phyloP scores from a whole-genome alignment of 371 early-diverging fungal species.

The Coemansia sp. region DNA sequence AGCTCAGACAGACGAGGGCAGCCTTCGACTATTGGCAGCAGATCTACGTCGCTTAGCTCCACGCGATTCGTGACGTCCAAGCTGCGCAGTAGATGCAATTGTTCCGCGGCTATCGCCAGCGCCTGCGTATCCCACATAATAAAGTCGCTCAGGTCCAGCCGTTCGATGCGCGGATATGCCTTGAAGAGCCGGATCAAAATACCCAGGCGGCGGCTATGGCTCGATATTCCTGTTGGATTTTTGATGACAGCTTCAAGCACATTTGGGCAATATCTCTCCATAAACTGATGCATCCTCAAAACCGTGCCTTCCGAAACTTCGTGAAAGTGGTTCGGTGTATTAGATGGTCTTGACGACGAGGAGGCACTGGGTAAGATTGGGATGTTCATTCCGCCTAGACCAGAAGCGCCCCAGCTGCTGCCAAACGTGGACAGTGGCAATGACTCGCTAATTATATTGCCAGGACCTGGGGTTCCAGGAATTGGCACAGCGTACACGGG shows the following conservation, averaged over 20 bases:
- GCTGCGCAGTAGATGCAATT: conserved; percentile 32
- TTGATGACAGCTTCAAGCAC: conserved; percentile 42
- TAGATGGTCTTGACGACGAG: not conserved
- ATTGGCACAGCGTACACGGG: conserved; percentile 51
- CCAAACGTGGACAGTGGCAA: conserved; percentile 24
- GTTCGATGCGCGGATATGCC: conserved; percentile 49
- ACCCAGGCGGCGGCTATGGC: conserved; percentile 42
- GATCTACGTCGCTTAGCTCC: conserved; percentile 48
- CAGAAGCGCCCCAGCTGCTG: conserved; percentile 41
- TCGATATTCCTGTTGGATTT: conserved; percentile 50
- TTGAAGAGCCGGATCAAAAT: conserved; percentile 44
- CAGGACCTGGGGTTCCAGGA: conserved; percentile 51
- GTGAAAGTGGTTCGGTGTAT: conserved; percentile 18
- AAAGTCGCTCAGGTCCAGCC: conserved; percentile 51
- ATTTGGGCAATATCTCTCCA: conserved; percentile 50
- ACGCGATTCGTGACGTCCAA: conserved; percentile 53
- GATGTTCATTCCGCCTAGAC: conserved; percentile 33
- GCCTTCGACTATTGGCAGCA: conserved; percentile 47
- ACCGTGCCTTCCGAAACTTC: conserved; percentile 53
- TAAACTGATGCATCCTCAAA: conserved; percentile 50
- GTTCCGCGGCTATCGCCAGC: conserved; percentile 39
- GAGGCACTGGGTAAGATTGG: conserved; percentile 4
- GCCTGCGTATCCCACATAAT: conserved; percentile 54
- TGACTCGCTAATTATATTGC: conserved; percentile 50
- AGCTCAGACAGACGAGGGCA: conserved; percentile 45